Base-by-base conservation (phyloP, 176 grass and related monocot genomes). In the Rhynchospora pubera region DNA sequence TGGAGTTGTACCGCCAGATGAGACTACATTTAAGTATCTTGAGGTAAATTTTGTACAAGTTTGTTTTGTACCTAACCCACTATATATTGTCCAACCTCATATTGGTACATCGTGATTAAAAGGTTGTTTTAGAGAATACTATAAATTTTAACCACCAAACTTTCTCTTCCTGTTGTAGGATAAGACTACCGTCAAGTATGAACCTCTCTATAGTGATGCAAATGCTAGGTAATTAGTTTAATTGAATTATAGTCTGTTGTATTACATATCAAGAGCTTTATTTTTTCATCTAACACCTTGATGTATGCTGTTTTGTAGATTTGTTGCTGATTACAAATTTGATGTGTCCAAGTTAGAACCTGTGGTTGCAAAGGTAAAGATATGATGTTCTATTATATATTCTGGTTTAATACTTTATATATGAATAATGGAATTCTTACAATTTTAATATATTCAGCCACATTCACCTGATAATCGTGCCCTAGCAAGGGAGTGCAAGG, bases 401-500 rank as follows among this genome's bases (percentile, higher is more conserved):
- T 62, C 2, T 82, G 26, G 75, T 83, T 83, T 50, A 18, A n/a
- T 26, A 11, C 7, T 10, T 47, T 32, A 85, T 32, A 39, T 7
- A 2, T 16, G 47, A 18, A 13, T 16, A 2, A 24, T 48, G 32
- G 46, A 23, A 42, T 56, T 77, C 6, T 59, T 46, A 53, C 57
- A 80, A 55, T 14, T 18, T 61, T 79, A 57, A 46, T 86, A 24
- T 67, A 61, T 85, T 62, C 88, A 98, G 92, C 90, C 95, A 3
- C 90, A 98, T 93, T 98, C 95, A 22, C 95, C 95, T 82, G 95
- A 98, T 69, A 98, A 93, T 83, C 87, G 85, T 75, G 90, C 92
- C 83, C 79, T 91, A 79, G 92, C 95, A 85, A 98, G 90, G 89
- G 95, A 94, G 79, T 98, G 95, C 89, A 94, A 86, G 76, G 89